Base-by-base conservation (phyloP, 1,139 yeast species). In the Komagataea norvegica region DNA sequence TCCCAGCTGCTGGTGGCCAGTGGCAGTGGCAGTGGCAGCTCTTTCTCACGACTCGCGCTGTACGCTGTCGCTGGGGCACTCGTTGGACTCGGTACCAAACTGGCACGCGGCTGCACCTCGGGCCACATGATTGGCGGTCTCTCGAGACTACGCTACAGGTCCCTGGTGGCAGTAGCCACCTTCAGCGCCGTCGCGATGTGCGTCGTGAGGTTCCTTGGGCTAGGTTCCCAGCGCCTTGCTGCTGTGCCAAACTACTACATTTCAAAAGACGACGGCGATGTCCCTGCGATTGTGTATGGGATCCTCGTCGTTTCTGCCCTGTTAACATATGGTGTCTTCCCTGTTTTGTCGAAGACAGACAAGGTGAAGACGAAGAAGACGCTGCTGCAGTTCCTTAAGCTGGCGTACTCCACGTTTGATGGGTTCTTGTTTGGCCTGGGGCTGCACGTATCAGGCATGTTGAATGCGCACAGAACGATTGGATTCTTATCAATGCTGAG, bases 81-180 rank as follows among this genome's bases (percentile, higher is more conserved):
- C 2, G 70, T 64, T 3, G 77, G 77, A 0, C 21, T 64, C 1
- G 77, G 77, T 1, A 65, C 76, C 0, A 59, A 60, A 30, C 49
- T 60, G 25, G 75, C 72, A 0, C 55, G 62, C 17, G 77, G 76
- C 0, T 71, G 77, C 41, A 71, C 77, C 2, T 68, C 74, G 0
- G 77, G 77, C 6, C 77, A 71, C 43, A 67, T 71, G 73, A 56
- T 71, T 7, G 56, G 61, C 17, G 77, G 77, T 0, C 37, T 70
- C 13, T 64, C 74, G 4, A 55, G 75, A 29, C 45, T 67, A 8
- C 56, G 74, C 31, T 34, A 54, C 36, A 55, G 76, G 40, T 66
- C 72, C 11, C 37, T 70, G 7, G 64, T 62, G 5, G 74, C 77
- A 1, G 67, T 73, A 1, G 44, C 47, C 8, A 45, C 57, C 2